Evolutionary conservation across 306 rosid genomes (phyloP), one percentile per base, ranked within the genome.

Genomic region (Neltuma alba): DNA sequence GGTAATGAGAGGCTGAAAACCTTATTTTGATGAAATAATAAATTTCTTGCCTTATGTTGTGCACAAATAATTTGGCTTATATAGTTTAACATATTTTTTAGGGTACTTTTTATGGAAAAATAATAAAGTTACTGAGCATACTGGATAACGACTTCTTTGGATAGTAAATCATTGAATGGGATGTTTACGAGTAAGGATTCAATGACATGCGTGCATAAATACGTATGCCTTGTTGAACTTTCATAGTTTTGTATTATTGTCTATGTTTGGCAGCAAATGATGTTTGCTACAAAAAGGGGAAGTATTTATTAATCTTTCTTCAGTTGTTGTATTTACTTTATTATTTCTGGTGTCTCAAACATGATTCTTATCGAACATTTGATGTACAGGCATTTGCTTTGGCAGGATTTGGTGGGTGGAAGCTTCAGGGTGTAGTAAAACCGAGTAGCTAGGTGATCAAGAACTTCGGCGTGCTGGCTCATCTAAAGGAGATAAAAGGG

Each of bases 381-480:
- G 77, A 61, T 67, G 27, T 77, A 60, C 92, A 95, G 99, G 97
- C 98, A 81, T 92, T 95, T 89, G 85, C 89, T 75, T 82, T 85
- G 71, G 98, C 99, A 42, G 97, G 98, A 83, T 88, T 86, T 74
- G 99, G 99, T 67, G 98, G 99, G 44, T 95, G 99, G 99, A 95
- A 90, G 84, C 93, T 95, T 84, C 99, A 88, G 44, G 98, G 98
- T 87, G 86, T 95, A 64, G 87, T 95, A 76, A 87, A 89, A 88
- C 99, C 99, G 66, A 86, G 88, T 77, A 85, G 86, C 75, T 80
- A 83, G 85, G 67, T 69, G 52, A 72, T 72, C 77, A 70, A 28
- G 34, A 70, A 61, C 66, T 83, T 78, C 64, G 3, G 5, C 37
- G 6, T 69, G 31, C 21, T 21, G 40, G 62, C 75, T 60, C 48